Evolutionary conservation across 805 yeast genomes (phyloP).

Genomic region (Isabelozyma heimii): DNA sequence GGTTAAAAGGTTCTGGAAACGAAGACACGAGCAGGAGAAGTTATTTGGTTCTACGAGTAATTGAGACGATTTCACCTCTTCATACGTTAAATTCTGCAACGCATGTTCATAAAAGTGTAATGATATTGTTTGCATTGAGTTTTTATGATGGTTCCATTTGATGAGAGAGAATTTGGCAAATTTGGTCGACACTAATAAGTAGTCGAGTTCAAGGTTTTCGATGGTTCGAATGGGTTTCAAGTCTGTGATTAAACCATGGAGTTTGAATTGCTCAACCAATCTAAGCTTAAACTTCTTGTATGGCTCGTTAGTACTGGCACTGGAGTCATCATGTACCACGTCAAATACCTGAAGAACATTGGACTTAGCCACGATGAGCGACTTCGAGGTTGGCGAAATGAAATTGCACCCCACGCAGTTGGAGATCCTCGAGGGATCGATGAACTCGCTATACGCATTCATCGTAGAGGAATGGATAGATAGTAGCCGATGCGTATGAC

Average conservation of each 20-base stretch:
- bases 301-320: conserved; percentile 5
- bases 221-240: conserved; percentile 49
- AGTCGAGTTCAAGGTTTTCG: conserved; percentile 51
- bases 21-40: conserved; percentile 51
- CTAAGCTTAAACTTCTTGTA: conserved; percentile 19
- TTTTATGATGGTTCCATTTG: conserved; percentile 59
- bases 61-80: conserved; percentile 37
- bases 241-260: conserved; percentile 69
- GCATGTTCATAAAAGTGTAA: conserved; percentile 83
- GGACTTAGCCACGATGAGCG: conserved; percentile 69
- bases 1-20: conserved; percentile 67
- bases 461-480: conserved; percentile 31
- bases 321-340: conserved; percentile 23
- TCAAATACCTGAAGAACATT: conserved; percentile 64
- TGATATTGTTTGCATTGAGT: conserved; percentile 66
- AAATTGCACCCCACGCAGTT: conserved; percentile 55
- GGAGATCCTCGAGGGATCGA: conserved; percentile 74
- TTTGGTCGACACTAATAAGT: conserved; percentile 63
- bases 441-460: conserved; percentile 78
- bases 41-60: conserved; percentile 61
- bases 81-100: conserved; percentile 49
- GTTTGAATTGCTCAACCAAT: conserved; percentile 58
- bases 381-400: conserved; percentile 42
- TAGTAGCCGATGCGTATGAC: too few species aligned
- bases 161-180: conserved; percentile 76